These are phyloP conservation scores for Nicotiana rustica DNA, from an alignment of 305 asterid genomes.

Conservation along the genomic window DNA sequence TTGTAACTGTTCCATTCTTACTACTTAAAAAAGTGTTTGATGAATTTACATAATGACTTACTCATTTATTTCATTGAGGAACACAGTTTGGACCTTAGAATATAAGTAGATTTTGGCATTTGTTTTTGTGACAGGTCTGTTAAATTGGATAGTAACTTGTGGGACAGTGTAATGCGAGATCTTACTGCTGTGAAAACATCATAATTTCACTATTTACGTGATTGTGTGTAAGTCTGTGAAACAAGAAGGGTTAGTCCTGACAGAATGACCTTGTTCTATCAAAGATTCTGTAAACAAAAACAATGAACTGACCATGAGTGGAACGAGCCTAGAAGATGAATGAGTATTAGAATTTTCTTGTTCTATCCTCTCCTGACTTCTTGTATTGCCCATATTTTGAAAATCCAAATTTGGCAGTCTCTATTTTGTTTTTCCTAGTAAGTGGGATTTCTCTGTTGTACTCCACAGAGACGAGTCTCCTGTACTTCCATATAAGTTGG, in stretches of 20 bases:
- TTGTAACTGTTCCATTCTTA: slow-evolving; percentile 16
- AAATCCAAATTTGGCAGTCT: not conserved
- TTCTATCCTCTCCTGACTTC: not conserved
- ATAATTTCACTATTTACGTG: not conserved
- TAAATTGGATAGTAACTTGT: not conserved
- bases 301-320: too few species aligned
- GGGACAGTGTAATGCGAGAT: slow-evolving; percentile 7
- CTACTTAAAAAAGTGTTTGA: slow-evolving; percentile 11
- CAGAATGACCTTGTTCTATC: not conserved
- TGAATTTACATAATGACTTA: not conserved
- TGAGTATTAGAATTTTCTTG: not conserved
- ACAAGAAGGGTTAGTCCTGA: not conserved
- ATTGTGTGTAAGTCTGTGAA: not conserved
- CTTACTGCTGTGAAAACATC: not conserved
- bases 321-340: not conserved
- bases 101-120: not conserved
- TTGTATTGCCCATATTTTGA: not conserved
- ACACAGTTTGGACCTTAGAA: not conserved
- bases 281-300: not conserved
- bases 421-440: not conserved
- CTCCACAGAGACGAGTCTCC: not conserved
- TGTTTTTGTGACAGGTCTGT: slow-evolving; percentile 8
- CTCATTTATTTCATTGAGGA: slow-evolving; percentile 9
- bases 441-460: not conserved
- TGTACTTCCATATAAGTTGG: not conserved